These are phyloP conservation scores for Hortaea werneckii DNA, from an alignment of 2,329 filamentous ascomycete genomes.

Conservation along the genomic window DNA sequence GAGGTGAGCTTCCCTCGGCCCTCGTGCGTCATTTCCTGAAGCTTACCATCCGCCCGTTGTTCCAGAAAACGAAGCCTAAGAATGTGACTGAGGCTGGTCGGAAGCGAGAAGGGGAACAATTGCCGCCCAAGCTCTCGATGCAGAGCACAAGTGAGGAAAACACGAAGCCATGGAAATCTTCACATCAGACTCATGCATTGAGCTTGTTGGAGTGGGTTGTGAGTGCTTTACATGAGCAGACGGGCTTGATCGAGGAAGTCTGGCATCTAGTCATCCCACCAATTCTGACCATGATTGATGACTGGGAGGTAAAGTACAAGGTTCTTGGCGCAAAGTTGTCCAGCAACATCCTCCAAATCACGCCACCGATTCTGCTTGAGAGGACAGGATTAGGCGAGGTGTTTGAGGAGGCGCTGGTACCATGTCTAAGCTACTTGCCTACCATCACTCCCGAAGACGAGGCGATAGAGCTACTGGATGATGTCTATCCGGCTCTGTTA, in stretches of 20 bases:
- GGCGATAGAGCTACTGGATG: conserved; percentile 52
- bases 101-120: conserved; percentile 30
- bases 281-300: conserved; percentile 59
- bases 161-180: conserved; percentile 53
- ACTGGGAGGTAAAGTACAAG: conserved; percentile 45
- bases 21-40: conserved; percentile 49
- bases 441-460: conserved; percentile 64
- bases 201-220: conserved; percentile 55
- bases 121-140: conserved; percentile 27
- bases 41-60: conserved; percentile 56
- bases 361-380: conserved; percentile 44
- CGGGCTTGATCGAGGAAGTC: conserved; percentile 41
- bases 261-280: conserved; percentile 64
- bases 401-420: conserved; percentile 59
- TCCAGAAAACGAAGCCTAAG: conserved; percentile 46
- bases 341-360: conserved; percentile 43
- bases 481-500: conserved; percentile 58
- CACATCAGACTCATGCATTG: conserved; percentile 38
- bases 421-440: conserved; percentile 67
- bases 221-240: conserved; percentile 31
- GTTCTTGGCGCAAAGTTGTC: conserved; percentile 48
- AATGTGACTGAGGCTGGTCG: conserved; percentile 49
- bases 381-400: conserved; percentile 57
- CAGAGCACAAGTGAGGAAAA: conserved; percentile 30
- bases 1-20: conserved; percentile 40